Percentiles rank a stretch among this genome's conserved stretches.
Evolutionary conservation across 2,329 filamentous ascomycete species (phyloP).

Genomic region (Geosmithia flava): DNA sequence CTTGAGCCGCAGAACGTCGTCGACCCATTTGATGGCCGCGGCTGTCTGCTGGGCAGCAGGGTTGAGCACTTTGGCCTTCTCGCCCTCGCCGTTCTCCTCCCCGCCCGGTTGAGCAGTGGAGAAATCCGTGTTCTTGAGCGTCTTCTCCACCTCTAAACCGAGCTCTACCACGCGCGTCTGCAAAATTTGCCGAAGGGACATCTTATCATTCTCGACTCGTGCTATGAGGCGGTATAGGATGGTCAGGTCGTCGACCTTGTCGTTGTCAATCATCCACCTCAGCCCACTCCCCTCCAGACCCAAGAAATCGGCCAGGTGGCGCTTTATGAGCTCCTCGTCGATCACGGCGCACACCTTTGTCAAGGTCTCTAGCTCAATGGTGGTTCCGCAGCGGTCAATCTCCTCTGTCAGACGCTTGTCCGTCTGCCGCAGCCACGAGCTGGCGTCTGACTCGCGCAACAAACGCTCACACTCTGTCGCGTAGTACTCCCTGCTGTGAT

Average conservation of each 20-base stretch:
- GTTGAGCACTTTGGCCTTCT: slow-evolving; percentile 17
- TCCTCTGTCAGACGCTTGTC: slow-evolving; percentile 69
- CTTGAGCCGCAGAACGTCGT: slow-evolving; percentile 76
- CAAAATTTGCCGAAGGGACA: slow-evolving; percentile 56
- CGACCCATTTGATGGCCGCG: slow-evolving; percentile 89
- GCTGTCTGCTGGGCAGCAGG: slow-evolving; percentile 67
- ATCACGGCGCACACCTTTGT: slow-evolving; percentile 64
- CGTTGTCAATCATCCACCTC: slow-evolving; percentile 82
- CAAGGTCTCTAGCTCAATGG: slow-evolving; percentile 61
- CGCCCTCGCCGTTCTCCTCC: slow-evolving; percentile 32
- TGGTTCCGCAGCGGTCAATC: slow-evolving; percentile 68
- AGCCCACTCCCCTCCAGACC: slow-evolving; percentile 76
- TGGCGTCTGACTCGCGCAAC: slow-evolving; percentile 66
- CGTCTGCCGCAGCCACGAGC: slow-evolving; percentile 69
- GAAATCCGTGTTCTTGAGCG: slow-evolving; percentile 43
- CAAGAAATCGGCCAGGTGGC: slow-evolving; percentile 70
- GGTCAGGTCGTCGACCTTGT: slow-evolving; percentile 65
- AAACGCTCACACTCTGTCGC: slow-evolving; percentile 59
- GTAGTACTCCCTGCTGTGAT: slow-evolving; percentile 64
- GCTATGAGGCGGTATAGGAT: slow-evolving; percentile 70
- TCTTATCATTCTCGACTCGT: slow-evolving; percentile 64
- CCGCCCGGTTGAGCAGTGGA: slow-evolving; percentile 27
- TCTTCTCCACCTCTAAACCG: slow-evolving; percentile 70
- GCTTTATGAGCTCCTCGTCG: slow-evolving; percentile 66
- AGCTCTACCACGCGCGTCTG: slow-evolving; percentile 67